A percentile compares a stretch with the other conserved stretches of the same genome.
These are phyloP conservation scores for Leccinum olivaceopallidum DNA, from an alignment of 768 basidiomycete genomes.

Conservation along the genomic window DNA sequence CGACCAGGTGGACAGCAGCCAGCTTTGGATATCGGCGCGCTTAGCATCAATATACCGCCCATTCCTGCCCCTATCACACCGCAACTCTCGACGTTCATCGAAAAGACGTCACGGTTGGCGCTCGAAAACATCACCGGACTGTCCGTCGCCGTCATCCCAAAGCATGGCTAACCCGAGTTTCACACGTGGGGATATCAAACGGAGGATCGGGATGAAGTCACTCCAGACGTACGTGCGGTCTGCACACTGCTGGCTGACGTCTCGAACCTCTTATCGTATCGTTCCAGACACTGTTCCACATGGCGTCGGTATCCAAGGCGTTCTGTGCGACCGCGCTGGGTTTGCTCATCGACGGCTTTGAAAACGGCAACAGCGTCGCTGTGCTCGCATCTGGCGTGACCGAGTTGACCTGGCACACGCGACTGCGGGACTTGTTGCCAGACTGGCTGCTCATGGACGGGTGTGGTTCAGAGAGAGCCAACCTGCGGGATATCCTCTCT, in stretches of 20 bases:
- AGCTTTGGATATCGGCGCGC: constrained; percentile 50
- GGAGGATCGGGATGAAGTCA: constrained; percentile 35
- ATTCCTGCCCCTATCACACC: constrained; percentile 31
- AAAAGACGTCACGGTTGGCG: constrained; percentile 12
- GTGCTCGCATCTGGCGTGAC: constrained; percentile 32
- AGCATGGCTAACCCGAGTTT: constrained; percentile 29
- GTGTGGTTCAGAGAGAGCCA: constrained; percentile 39
- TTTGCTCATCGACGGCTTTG: constrained; percentile 44
- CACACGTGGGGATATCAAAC: constrained; percentile 37
- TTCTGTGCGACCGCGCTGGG: constrained; percentile 42
- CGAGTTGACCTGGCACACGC: constrained; percentile 39
- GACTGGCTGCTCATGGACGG: constrained; percentile 43
- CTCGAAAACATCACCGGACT: constrained; percentile 32
- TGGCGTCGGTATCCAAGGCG: constrained; percentile 41
- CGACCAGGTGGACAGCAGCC: constrained; percentile 39
- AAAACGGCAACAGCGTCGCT: constrained; percentile 34
- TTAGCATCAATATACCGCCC: constrained; percentile 54
- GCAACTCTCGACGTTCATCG: constrained; percentile 21
- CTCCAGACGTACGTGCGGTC: constrained; percentile 30
- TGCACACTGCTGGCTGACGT: not conserved
- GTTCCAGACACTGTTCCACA: constrained; percentile 36
- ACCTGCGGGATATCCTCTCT: constrained; percentile 39
- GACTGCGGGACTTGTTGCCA: constrained; percentile 36
- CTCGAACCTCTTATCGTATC: not conserved
- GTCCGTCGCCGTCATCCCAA: constrained; percentile 30